Percentiles rank a stretch among this genome's conserved stretches.
Evolutionary conservation across 2,329 filamentous ascomycete species (phyloP).

Genomic region (Daldinia sp.): DNA sequence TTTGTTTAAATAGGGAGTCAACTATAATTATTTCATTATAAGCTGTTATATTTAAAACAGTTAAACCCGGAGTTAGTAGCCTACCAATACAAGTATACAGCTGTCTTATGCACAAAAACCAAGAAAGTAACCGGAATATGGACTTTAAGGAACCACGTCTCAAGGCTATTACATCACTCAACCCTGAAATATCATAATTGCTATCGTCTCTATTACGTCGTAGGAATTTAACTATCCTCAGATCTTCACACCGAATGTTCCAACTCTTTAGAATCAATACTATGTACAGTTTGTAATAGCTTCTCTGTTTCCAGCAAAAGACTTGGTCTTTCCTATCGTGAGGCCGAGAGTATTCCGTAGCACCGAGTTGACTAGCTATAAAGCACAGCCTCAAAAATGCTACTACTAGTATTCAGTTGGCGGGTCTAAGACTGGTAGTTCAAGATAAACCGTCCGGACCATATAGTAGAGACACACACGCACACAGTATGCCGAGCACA

Average conservation of each 20-base stretch:
- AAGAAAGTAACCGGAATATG: conserved; percentile 1
- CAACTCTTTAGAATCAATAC: conserved; percentile 10
- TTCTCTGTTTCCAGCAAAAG: conserved; percentile 5
- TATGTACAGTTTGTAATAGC: neutral
- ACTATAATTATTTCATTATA: neutral
- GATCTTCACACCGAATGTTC: conserved; percentile 1
- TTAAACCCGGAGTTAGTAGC: neutral
- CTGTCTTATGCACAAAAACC: neutral
- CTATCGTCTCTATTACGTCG: conserved; percentile 11
- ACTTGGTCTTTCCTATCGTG: neutral
- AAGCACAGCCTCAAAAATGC: neutral
- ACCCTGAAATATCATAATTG: conserved; percentile 9
- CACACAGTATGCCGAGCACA: neutral
- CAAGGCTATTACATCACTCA: conserved; percentile 18
- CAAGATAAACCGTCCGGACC: too few relatives aligned
- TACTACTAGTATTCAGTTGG: neutral
- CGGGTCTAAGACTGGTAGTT: neutral
- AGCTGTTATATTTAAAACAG: neutral
- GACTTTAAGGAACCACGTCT: conserved; percentile 6
- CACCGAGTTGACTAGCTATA: neutral
- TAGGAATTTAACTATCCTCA: neutral
- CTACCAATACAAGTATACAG: neutral
- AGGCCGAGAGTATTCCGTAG: neutral
- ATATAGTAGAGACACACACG: conserved; percentile 18
- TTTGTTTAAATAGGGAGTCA: neutral